Conservation (phyloP, 192 early-diverging fungal genomes). For the Tieghemiomyces parasiticus region DNA sequence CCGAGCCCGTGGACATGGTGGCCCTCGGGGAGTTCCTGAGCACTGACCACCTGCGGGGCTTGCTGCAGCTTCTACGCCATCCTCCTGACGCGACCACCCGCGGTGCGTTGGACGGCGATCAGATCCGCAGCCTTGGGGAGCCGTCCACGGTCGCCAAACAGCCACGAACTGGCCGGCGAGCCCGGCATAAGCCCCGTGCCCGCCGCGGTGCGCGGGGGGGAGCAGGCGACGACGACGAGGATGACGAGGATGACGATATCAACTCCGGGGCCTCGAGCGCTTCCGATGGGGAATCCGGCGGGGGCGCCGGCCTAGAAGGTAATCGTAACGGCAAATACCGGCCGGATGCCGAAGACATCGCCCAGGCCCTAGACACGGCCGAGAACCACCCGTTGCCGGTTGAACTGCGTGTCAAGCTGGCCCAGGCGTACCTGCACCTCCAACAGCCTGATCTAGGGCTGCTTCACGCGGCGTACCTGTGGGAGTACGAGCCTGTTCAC, state of each 20-base stretch:
- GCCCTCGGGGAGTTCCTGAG: background rate
- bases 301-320: background rate
- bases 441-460: conserved; percentile 16
- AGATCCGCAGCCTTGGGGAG: background rate
- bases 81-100: background rate
- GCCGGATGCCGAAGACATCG: conserved; percentile 12
- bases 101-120: background rate
- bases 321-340: conserved; percentile 4
- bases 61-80: background rate
- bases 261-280: conserved; percentile 44
- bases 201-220: background rate
- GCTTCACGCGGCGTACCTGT: conserved; percentile 50
- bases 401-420: conserved; percentile 77
- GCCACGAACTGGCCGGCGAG: background rate
- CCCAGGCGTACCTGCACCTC: conserved; percentile 28
- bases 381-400: conserved; percentile 41
- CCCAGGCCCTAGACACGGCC: conserved; percentile 8
- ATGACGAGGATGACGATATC: conserved; percentile 30
- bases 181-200: too few relatives aligned
- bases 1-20: background rate
- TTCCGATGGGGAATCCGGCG: conserved; percentile 8
- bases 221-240: conserved; percentile 5
- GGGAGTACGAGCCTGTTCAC: conserved; percentile 26
- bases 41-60: background rate
- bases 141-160: too few relatives aligned